These are phyloP conservation scores for Sequoiadendron giganteum DNA, from an alignment of 75 land plant species.

Conservation along the genomic window DNA sequence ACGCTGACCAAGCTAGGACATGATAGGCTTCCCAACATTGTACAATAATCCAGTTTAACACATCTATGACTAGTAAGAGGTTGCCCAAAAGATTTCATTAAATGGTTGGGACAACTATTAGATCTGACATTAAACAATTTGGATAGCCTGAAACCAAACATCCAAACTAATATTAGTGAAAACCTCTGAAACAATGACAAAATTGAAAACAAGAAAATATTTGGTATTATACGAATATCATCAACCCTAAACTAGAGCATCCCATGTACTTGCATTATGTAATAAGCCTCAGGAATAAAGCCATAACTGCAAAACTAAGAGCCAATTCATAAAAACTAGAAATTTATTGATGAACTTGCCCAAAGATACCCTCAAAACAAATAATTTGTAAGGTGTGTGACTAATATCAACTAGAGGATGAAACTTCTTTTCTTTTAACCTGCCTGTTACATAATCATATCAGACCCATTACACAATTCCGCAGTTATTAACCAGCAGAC, in stretches of 20 bases:
- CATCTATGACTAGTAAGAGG: neutral
- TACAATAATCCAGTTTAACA: neutral
- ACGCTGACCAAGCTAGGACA: neutral
- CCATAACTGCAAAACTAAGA: neutral
- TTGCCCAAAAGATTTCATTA: neutral
- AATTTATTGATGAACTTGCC: neutral
- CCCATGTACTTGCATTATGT: neutral
- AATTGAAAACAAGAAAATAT: neutral
- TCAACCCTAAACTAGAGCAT: neutral
- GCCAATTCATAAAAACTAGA: neutral
- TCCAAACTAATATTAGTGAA: neutral
- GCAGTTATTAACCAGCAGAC: neutral
- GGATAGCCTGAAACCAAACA: neutral
- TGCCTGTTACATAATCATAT: neutral
- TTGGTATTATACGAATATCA: neutral
- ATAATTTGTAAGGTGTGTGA: neutral
- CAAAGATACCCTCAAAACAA: neutral
- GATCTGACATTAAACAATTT: neutral
- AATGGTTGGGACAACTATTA: neutral
- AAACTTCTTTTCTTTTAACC: neutral
- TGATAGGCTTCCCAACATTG: neutral
- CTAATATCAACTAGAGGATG: neutral
- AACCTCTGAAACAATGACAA: too few species aligned
- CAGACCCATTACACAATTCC: neutral
- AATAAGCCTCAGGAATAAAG: neutral